These are phyloP conservation scores for Thalassiosira profunda DNA, from an alignment of 108 stramenopile species.

Conservation along the genomic window DNA sequence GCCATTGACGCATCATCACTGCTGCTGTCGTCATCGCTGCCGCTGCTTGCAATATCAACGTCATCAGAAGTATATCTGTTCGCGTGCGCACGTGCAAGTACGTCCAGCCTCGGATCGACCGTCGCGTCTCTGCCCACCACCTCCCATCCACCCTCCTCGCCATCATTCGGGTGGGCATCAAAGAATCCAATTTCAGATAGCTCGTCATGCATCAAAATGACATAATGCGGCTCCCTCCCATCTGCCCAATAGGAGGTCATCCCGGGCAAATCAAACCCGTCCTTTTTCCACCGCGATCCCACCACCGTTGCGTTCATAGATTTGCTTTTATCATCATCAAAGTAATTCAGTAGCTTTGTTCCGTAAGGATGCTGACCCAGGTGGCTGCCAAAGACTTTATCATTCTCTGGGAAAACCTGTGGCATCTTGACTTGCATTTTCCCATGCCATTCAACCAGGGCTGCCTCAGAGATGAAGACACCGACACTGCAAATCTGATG, in stretches of 20 bases:
- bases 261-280: neutral
- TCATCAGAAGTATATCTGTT: neutral
- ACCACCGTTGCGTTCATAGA: constrained; percentile 26
- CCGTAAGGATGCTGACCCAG: constrained; percentile 37
- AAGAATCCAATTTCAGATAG: constrained; percentile 23
- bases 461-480: constrained; percentile 23
- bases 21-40: neutral
- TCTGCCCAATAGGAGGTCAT: neutral
- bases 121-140: constrained; percentile 1
- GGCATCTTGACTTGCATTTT: constrained; percentile 36
- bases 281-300: constrained; percentile 36
- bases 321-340: constrained; percentile 48
- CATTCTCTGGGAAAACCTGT: constrained; percentile 18
- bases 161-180: constrained; percentile 34
- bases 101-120: constrained; percentile 20
- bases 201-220: constrained; percentile 35
- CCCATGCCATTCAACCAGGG: constrained; percentile 35
- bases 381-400: constrained; percentile 33
- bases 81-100: constrained; percentile 14
- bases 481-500: constrained; percentile 13
- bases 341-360: constrained; percentile 29
- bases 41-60: constrained; percentile 5
- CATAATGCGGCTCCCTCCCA: constrained; percentile 30
- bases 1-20: constrained; percentile 12
- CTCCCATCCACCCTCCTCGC: constrained; percentile 33